phyloP scores from a whole-genome alignment of 2,329 filamentous ascomycete genomes.

The Cytospora leucostoma region DNA sequence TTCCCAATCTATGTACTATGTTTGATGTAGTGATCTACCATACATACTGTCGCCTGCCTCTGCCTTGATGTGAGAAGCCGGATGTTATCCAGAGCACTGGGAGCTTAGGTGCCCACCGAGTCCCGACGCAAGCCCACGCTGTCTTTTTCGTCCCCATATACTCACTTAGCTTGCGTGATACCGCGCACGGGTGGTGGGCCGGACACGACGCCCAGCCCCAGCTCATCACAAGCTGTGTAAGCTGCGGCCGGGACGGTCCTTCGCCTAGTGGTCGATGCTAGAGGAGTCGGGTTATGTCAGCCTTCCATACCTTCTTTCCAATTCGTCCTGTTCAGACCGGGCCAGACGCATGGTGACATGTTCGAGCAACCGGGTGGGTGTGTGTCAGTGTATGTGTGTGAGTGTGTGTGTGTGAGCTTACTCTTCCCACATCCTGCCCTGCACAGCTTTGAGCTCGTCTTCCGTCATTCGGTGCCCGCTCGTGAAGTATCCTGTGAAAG shows the following conservation, averaged over 20 bases:
- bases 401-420: slow-evolving; percentile 41
- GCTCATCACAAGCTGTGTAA: background rate
- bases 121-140: background rate
- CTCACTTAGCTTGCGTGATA: background rate
- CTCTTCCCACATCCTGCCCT: slow-evolving; percentile 91
- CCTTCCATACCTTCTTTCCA: slow-evolving; percentile 14
- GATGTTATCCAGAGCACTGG: background rate
- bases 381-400: too few species aligned
- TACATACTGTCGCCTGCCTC: background rate
- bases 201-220: background rate
- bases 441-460: slow-evolving; percentile 81
- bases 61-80: background rate
- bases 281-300: slow-evolving; percentile 32
- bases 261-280: slow-evolving; percentile 32
- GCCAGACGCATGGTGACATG: slow-evolving; percentile 5
- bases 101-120: slow-evolving; percentile 1
- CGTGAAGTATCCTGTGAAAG: slow-evolving; percentile 68
- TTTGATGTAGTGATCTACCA: background rate
- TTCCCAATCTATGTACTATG: background rate
- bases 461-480: slow-evolving; percentile 86
- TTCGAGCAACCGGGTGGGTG: background rate
- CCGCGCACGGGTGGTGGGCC: slow-evolving; percentile 1
- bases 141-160: background rate
- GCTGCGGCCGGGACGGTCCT: slow-evolving; percentile 44
- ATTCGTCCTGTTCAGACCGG: slow-evolving; percentile 10